These are phyloP conservation scores for Hyaloscypha hepaticicola DNA, from an alignment of 495 filamentous ascomycete species.

Conservation along the genomic window DNA sequence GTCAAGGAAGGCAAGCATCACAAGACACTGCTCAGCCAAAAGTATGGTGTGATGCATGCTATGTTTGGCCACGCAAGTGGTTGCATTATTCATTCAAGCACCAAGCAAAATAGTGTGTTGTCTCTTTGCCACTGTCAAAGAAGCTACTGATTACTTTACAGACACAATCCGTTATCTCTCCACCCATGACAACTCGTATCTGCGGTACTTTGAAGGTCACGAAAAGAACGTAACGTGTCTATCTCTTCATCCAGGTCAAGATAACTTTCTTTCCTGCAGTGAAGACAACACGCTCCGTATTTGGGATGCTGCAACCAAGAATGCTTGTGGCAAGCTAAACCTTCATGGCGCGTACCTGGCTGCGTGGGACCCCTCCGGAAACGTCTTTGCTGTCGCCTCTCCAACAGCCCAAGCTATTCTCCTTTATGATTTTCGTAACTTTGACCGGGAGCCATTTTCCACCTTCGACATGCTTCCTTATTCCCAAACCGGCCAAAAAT, in stretches of 20 bases:
- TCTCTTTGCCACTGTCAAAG: constrained; percentile 20
- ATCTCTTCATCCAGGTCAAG: constrained; percentile 67
- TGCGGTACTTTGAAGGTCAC: constrained; percentile 93
- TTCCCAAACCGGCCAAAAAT: constrained; percentile 32
- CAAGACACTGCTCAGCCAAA: constrained; percentile 83
- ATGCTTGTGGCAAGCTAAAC: constrained; percentile 72
- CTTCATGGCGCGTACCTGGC: constrained; percentile 76
- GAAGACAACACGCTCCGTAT: constrained; percentile 84
- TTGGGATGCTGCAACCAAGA: constrained; percentile 77
- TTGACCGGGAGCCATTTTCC: constrained; percentile 83
- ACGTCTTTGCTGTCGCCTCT: constrained; percentile 86
- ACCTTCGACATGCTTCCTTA: constrained; percentile 72
- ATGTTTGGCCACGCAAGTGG: constrained; percentile 88
- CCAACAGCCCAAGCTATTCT: constrained; percentile 74
- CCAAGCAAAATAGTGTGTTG: constrained; percentile 78
- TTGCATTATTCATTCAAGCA: constrained; percentile 91
- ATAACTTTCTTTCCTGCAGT: constrained; percentile 88
- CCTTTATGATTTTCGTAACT: constrained; percentile 91
- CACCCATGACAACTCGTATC: constrained; percentile 90
- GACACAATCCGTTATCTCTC: constrained; percentile 89
- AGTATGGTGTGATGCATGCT: constrained; percentile 92
- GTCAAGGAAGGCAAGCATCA: constrained; percentile 83
- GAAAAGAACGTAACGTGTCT: constrained; percentile 78
- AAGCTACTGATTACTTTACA: constrained; percentile 34
- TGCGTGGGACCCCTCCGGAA: constrained; percentile 84